Evolutionary conservation across 2,329 filamentous ascomycete genomes (phyloP), one percentile per base, ranked within the genome.

Genomic region (Penicillium oxalicum): DNA sequence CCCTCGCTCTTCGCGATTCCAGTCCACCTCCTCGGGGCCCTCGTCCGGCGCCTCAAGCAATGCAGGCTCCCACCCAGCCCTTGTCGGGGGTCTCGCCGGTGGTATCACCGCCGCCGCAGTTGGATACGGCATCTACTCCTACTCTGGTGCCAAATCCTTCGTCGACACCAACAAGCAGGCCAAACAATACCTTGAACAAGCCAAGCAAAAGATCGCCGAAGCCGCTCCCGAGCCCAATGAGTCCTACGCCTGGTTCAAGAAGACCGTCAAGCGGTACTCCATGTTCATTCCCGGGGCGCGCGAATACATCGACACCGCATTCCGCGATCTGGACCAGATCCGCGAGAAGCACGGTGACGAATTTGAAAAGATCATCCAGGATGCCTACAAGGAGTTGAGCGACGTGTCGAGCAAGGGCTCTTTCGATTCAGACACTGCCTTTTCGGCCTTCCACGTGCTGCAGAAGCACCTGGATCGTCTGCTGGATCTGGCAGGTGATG

Each of bases 241-340:
- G 65, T 84, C 85, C 1, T 72, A 87, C 35, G 69, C 77, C 51
- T 83, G 79, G 71, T 77, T 90, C 51, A 81, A 82, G 60, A 72
- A 81, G 49, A 82, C 83, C 9, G 80, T 81, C 27, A 81, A 81
- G 62, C 81, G 81, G 25, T 90, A 90, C 61, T 83, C 84, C 2
- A 74, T 73, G 2, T 87, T 84, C 75, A 79, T 91, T 28, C 87
- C 87, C 0, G 87, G 87, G 9, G 86, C 82, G 2, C 78, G 78
- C 28, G 70, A 75, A 40, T 88, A 86, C 58, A 79, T 90, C 41
- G 84, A 90, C 61, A 69, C 74, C 1, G 80, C 79, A 0, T 91
- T 90, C 68, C 74, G 84, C 25, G 86, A 89, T 57, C 73, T 87
- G 38, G 86, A 89, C 42, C 79, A 77, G 29, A 75, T 90, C 28